Evolutionary conservation across 2,329 filamentous ascomycete genomes (phyloP).

Genomic region (Nigrospora oryzae): DNA sequence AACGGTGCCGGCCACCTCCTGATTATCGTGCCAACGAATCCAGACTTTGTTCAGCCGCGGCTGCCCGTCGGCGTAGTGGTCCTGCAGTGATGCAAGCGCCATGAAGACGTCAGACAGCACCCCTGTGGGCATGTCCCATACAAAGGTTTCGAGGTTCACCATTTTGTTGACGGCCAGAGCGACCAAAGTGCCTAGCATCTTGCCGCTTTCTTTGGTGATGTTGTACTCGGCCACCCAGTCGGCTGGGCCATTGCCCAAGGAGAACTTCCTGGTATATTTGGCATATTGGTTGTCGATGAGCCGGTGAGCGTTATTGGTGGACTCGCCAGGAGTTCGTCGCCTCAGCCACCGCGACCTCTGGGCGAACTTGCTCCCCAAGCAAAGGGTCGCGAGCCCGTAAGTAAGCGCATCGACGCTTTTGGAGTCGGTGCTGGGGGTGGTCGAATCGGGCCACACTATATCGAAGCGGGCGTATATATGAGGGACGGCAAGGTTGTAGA

Average conservation of each 20-base stretch:
- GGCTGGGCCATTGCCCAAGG: conserved; percentile 69
- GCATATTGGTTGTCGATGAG: conserved; percentile 59
- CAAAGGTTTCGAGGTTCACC: conserved; percentile 72
- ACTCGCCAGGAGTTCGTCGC: conserved; percentile 9
- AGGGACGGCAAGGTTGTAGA: conserved; percentile 67
- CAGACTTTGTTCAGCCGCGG: conserved; percentile 67
- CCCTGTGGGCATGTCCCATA: conserved; percentile 87
- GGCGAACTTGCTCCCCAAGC: conserved; percentile 51
- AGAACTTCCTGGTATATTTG: conserved; percentile 73
- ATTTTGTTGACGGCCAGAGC: conserved; percentile 74
- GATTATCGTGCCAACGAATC: conserved; percentile 78
- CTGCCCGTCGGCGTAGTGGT: conserved; percentile 46
- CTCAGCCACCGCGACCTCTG: conserved; percentile 26
- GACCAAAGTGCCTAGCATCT: conserved; percentile 80
- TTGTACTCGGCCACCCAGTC: conserved; percentile 77
- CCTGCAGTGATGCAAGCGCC: conserved; percentile 62
- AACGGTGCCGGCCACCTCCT: conserved; percentile 29
- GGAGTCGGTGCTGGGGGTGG: conserved; percentile 53
- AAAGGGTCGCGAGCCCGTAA: conserved; percentile 72
- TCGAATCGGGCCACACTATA: conserved; percentile 77
- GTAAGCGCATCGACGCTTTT: conserved; percentile 75
- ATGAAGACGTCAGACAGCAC: conserved; percentile 76
- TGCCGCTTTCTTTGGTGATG: conserved; percentile 74
- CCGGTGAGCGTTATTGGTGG: conserved; percentile 12
- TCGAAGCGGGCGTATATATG: conserved; percentile 81